phyloP scores from a whole-genome alignment of 1,139 yeast genomes.

The Candida smagusa region DNA sequence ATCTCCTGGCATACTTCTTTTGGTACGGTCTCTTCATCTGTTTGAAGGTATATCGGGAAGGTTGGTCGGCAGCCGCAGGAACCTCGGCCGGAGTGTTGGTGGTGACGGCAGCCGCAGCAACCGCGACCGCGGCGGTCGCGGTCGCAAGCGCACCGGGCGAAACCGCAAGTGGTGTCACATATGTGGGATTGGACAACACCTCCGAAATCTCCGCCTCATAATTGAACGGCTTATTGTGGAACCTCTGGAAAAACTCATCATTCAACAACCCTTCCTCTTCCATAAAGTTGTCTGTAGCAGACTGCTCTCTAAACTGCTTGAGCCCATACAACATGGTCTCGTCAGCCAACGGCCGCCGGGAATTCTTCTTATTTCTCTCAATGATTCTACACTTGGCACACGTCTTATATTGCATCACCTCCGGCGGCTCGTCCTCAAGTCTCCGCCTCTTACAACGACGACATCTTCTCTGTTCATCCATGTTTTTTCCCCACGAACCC shows the following conservation, averaged over 20 bases:
- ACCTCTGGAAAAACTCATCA: slow-evolving; percentile 15
- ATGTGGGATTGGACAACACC: slow-evolving; percentile 14
- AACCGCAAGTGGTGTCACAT: slow-evolving; percentile 11
- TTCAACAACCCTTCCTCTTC: slow-evolving; percentile 33
- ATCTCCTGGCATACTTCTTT: slow-evolving; percentile 3
- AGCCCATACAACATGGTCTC: slow-evolving; percentile 49
- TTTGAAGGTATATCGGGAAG: slow-evolving; percentile 4
- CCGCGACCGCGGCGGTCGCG: not conserved
- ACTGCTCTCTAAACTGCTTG: slow-evolving; percentile 46
- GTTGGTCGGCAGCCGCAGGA: slow-evolving; percentile 2
- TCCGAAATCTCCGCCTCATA: slow-evolving; percentile 15
- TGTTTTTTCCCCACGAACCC: slow-evolving; percentile 1
- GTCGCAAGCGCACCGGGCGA: not conserved
- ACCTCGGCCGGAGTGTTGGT: slow-evolving; percentile 9
- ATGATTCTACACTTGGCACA: slow-evolving; percentile 60
- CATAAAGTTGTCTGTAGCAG: slow-evolving; percentile 35
- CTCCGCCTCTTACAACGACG: slow-evolving; percentile 61
- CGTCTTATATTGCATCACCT: slow-evolving; percentile 55
- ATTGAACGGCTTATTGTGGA: slow-evolving; percentile 16
- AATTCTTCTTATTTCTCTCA: slow-evolving; percentile 48
- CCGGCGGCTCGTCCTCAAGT: slow-evolving; percentile 58
- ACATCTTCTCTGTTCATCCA: slow-evolving; percentile 37
- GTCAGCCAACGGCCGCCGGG: slow-evolving; percentile 46
- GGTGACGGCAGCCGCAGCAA: slow-evolving; percentile 9
- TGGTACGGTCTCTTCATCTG: slow-evolving; percentile 7